These are phyloP conservation scores for Alopecurus myosuroides DNA, from an alignment of 176 grass and related monocot species.

Conservation along the genomic window DNA sequence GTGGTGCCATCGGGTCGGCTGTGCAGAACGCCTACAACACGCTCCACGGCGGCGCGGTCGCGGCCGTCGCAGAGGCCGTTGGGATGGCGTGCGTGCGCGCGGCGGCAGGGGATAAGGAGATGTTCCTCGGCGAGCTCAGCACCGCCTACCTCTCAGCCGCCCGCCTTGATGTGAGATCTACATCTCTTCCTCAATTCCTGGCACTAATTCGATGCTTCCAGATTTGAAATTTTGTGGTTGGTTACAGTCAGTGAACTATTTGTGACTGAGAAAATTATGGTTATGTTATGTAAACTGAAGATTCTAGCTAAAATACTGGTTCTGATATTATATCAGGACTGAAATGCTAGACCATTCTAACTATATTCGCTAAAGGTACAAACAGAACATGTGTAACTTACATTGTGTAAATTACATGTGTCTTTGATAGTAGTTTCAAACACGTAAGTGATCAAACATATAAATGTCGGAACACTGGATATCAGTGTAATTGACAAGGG, in stretches of 20 bases:
- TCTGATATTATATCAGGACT: not conserved
- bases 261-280: not conserved
- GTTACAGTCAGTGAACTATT: not conserved
- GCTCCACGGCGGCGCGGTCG: constrained; percentile 51
- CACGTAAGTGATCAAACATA: not conserved
- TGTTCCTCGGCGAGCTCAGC: constrained; percentile 61
- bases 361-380: not conserved
- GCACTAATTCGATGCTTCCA: not conserved
- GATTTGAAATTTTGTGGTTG: not conserved
- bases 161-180: constrained; percentile 33
- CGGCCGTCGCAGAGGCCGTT: constrained; percentile 40
- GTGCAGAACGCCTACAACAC: constrained; percentile 48
- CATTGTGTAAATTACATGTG: not conserved
- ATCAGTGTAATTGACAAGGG: not conserved
- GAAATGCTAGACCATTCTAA: not conserved
- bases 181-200: not conserved
- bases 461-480: not conserved
- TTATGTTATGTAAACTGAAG: not conserved
- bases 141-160: constrained; percentile 43
- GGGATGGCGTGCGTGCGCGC: constrained; percentile 40
- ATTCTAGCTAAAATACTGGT: not conserved
- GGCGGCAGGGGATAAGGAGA: constrained; percentile 30
- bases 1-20: not conserved
- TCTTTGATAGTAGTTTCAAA: not conserved
- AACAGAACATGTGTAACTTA: not conserved